Evolutionary conservation across 176 grass and related monocot genomes (phyloP).

Genomic region (Bothriochloa decipiens): DNA sequence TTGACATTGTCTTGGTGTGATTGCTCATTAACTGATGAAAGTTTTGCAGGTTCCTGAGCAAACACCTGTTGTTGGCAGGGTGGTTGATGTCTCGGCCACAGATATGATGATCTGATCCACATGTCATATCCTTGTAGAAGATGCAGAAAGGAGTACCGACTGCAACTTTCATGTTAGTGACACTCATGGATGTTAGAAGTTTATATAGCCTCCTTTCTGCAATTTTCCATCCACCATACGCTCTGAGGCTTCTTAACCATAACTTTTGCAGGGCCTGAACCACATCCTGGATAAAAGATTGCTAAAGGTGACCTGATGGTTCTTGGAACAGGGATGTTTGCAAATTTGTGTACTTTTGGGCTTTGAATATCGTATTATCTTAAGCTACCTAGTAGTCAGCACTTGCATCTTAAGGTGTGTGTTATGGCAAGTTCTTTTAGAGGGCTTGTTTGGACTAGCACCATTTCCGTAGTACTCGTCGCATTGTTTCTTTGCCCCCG

Average conservation of each 20-base stretch:
- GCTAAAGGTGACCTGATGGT: conserved; percentile 1
- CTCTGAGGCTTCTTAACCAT: conserved; percentile 7
- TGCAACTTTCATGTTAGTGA: conserved; percentile 26
- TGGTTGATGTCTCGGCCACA: conserved; percentile 52
- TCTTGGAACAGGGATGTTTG: conserved; percentile 8
- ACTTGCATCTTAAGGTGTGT: conserved; percentile 16
- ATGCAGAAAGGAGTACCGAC: conserved; percentile 6
- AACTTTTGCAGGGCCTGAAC: conserved; percentile 30
- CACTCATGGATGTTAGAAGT: neutral
- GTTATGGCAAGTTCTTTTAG: conserved; percentile 8
- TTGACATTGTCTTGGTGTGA: conserved; percentile 29
- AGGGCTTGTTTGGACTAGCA: conserved; percentile 23
- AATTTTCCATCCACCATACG: neutral
- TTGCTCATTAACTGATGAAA: conserved; percentile 11
- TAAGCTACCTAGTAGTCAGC: conserved; percentile 17
- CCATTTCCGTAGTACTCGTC: conserved; percentile 18
- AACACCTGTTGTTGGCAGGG: conserved; percentile 48
- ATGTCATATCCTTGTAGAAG: conserved; percentile 24
- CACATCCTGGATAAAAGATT: conserved; percentile 3
- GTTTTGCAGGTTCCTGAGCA: conserved; percentile 51
- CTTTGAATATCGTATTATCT: conserved; percentile 28
- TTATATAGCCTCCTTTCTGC: neutral
- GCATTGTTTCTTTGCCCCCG: neutral
- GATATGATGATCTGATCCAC: conserved; percentile 56
- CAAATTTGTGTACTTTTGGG: conserved; percentile 19